These are phyloP conservation scores for Macrolepiota dolichaula DNA, from an alignment of 768 basidiomycete species.

Conservation along the genomic window DNA sequence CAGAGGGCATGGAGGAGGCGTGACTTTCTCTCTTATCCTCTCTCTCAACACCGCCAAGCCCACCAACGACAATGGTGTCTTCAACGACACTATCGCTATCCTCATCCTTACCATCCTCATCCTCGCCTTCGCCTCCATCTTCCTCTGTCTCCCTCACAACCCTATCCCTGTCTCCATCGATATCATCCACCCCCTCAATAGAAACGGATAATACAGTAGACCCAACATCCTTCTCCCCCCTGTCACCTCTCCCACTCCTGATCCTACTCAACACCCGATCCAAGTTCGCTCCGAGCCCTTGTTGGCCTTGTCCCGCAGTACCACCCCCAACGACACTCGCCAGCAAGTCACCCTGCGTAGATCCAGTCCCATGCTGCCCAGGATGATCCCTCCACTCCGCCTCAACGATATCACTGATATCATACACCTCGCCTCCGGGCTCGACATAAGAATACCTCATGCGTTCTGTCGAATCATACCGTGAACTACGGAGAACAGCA, in stretches of 20 bases:
- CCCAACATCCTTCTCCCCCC: slow-evolving; percentile 32
- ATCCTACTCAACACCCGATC: slow-evolving; percentile 76
- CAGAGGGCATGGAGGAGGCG: slow-evolving; percentile 30
- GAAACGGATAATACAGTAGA: slow-evolving; percentile 11
- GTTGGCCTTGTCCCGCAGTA: slow-evolving; percentile 38
- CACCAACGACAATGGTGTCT: slow-evolving; percentile 1
- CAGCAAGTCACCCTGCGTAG: slow-evolving; percentile 56
- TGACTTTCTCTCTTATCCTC: slow-evolving; percentile 22
- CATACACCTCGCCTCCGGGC: slow-evolving; percentile 84
- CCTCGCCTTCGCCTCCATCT: not conserved
- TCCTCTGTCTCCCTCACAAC: not conserved
- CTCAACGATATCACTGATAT: slow-evolving; percentile 92
- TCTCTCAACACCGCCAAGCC: slow-evolving; percentile 6
- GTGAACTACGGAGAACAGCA: slow-evolving; percentile 79
- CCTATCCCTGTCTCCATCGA: slow-evolving; percentile 1
- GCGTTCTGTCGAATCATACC: slow-evolving; percentile 63
- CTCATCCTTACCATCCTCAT: not conserved
- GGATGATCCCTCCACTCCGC: slow-evolving; percentile 71
- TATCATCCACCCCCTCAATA: not conserved
- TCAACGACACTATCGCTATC: not conserved
- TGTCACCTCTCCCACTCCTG: slow-evolving; percentile 51
- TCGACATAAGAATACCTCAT: slow-evolving; percentile 95
- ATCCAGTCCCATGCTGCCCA: slow-evolving; percentile 10
- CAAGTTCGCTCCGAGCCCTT: slow-evolving; percentile 64
- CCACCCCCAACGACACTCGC: slow-evolving; percentile 52